These are phyloP conservation scores for Tremella yokohamensis DNA, from an alignment of 768 basidiomycete species.

Conservation along the genomic window DNA sequence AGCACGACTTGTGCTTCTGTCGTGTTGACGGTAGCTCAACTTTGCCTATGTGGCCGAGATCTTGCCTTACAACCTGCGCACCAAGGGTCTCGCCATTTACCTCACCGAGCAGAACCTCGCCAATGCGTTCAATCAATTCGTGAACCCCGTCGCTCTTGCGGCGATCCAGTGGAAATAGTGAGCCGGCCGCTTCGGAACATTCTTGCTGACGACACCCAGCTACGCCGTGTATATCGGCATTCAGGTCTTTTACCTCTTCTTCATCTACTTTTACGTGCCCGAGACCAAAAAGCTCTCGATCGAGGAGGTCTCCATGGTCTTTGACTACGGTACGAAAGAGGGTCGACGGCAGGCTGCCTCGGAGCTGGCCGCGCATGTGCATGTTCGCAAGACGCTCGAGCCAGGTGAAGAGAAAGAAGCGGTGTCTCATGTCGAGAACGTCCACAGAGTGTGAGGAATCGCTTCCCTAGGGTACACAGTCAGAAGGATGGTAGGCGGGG, in stretches of 20 bases:
- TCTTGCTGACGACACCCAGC: too few relatives aligned
- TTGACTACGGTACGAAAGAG: conserved; percentile 12
- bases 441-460: too few relatives aligned
- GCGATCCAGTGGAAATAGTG: conserved; percentile 6
- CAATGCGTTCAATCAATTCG: conserved; percentile 27
- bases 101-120: conserved; percentile 21
- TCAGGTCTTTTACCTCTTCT: conserved; percentile 13
- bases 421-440: too few relatives aligned
- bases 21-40: background rate
- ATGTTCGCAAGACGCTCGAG: too few relatives aligned
- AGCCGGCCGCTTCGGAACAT: background rate
- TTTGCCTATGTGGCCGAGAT: conserved; percentile 24
- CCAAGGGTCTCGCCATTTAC: conserved; percentile 73
- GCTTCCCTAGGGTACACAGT: too few relatives aligned
- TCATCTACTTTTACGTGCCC: conserved; percentile 22
- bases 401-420: too few relatives aligned
- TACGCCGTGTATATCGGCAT: conserved; percentile 22
- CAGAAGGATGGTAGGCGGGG: too few relatives aligned
- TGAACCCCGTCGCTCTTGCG: background rate
- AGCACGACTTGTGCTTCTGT: too few relatives aligned
- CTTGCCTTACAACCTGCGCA: conserved; percentile 67
- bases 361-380: too few relatives aligned
- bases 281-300: conserved; percentile 22
- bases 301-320: conserved; percentile 17
- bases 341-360: background rate